Conservation (phyloP, 148 eudicot species). For the Mesembryanthemum crystallinum region DNA sequence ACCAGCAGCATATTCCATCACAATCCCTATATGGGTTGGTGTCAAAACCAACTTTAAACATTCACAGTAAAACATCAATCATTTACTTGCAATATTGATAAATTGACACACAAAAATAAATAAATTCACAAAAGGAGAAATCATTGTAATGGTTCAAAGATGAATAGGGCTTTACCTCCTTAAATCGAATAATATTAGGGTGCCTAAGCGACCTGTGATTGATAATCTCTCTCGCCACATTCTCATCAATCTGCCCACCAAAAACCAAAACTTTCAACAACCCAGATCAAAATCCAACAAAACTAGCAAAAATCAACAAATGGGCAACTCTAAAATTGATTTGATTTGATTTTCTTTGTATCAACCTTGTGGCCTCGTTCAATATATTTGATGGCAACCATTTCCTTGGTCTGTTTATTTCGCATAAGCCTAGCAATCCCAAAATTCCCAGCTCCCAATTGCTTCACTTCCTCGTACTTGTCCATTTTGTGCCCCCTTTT, state of each 20-base stretch:
- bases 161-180: constrained; percentile 37
- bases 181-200: constrained; percentile 73
- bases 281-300: constrained; percentile 1
- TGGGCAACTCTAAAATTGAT: background rate
- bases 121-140: background rate
- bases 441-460: constrained; percentile 59
- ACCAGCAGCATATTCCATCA: constrained; percentile 84
- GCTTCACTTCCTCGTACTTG: constrained; percentile 56
- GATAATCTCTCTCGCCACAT: constrained; percentile 68
- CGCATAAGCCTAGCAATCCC: constrained; percentile 67
- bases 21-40: constrained; percentile 72
- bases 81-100: background rate
- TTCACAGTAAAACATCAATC: background rate
- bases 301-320: background rate
- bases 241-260: constrained; percentile 59
- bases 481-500: constrained; percentile 31
- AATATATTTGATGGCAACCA: constrained; percentile 65
- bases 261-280: background rate
- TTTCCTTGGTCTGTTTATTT: constrained; percentile 50
- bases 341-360: no score
- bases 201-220: constrained; percentile 69
- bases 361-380: constrained; percentile 51
- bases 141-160: background rate
- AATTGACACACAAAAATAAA: background rate
- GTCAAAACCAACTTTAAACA: constrained; percentile 56